These are phyloP conservation scores for Pichia phayaonensis DNA, from an alignment of 805 yeast genomes.

Conservation along the genomic window DNA sequence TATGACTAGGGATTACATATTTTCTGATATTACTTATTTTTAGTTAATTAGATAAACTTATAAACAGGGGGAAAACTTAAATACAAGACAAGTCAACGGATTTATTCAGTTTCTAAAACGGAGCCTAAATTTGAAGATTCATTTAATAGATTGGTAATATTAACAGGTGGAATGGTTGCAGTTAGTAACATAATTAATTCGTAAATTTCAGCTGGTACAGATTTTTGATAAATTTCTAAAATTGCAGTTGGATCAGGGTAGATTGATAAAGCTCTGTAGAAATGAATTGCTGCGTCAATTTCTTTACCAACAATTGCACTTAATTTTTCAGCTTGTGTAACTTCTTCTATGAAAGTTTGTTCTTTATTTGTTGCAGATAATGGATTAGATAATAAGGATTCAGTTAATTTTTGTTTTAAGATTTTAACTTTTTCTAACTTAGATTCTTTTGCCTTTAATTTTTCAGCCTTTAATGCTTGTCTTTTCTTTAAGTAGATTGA, in stretches of 20 bases:
- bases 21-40: no score
- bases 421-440: slow-evolving; percentile 53
- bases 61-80: background rate
- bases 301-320: slow-evolving; percentile 59
- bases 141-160: slow-evolving; percentile 61
- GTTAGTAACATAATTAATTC: slow-evolving; percentile 83
- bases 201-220: slow-evolving; percentile 74
- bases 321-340: slow-evolving; percentile 78
- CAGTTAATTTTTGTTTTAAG: slow-evolving; percentile 53
- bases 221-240: slow-evolving; percentile 81
- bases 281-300: slow-evolving; percentile 78
- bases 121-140: slow-evolving; percentile 24
- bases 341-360: slow-evolving; percentile 72
- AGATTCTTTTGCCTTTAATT: slow-evolving; percentile 46
- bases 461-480: slow-evolving; percentile 51
- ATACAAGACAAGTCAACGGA: background rate
- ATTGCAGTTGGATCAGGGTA: slow-evolving; percentile 95
- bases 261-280: slow-evolving; percentile 87
- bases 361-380: slow-evolving; percentile 62
- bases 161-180: slow-evolving; percentile 82
- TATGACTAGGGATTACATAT: no score
- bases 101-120: slow-evolving; percentile 13
- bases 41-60: background rate
- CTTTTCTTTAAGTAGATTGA: slow-evolving; percentile 56
- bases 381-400: slow-evolving; percentile 64